Conservation (phyloP, 345 rosid species). For the Isatis tinctoria region DNA sequence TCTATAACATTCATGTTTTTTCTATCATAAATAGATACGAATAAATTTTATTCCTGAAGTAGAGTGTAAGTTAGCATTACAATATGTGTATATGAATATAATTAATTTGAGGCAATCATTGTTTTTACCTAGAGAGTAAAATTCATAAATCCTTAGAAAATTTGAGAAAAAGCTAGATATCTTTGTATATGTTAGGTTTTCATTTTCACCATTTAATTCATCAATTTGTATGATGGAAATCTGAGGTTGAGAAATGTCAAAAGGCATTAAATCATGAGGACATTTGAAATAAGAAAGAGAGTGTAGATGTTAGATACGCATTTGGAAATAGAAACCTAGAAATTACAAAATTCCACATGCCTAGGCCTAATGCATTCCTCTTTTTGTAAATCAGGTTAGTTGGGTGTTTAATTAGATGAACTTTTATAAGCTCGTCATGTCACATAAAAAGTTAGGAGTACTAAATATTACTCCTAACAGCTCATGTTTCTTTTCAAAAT, state of each 20-base stretch:
- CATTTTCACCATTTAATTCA: conserved; percentile 4
- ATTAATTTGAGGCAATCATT: not conserved
- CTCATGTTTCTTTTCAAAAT: no score
- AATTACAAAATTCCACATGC: not conserved
- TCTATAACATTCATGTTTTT: not conserved
- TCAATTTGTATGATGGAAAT: conserved; percentile 6
- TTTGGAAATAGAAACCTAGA: conserved; percentile 3
- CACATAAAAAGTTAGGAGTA: not conserved
- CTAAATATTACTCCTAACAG: no score
- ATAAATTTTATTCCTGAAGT: not conserved
- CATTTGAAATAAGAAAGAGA: not conserved
- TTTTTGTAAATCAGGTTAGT: conserved; percentile 22
- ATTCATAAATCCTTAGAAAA: not conserved
- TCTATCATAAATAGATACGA: not conserved
- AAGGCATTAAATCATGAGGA: conserved; percentile 6
- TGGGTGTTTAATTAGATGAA: not conserved
- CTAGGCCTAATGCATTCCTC: conserved; percentile 18
- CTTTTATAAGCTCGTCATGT: not conserved
- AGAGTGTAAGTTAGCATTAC: not conserved
- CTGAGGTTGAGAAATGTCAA: conserved; percentile 12
- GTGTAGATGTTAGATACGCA: not conserved
- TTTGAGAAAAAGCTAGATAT: not conserved
- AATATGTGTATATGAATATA: not conserved
- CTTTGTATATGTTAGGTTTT: not conserved
- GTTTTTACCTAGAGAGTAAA: not conserved